Conservation (phyloP, 2,329 filamentous ascomycete genomes). For the Diplodia sapinea region DNA sequence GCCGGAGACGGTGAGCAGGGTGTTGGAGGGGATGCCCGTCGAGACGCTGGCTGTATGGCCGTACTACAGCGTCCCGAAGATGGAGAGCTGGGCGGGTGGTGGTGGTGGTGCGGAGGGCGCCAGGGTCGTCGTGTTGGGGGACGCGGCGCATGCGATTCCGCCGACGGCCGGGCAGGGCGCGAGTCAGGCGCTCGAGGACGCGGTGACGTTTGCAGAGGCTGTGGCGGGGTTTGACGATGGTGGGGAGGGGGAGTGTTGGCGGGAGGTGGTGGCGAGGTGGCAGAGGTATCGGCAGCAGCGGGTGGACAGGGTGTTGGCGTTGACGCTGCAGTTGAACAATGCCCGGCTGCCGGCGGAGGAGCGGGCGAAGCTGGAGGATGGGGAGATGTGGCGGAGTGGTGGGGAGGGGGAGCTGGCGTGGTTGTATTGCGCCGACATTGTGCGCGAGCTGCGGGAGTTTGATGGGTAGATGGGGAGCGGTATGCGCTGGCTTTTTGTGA, state of each 20-base stretch:
- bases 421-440: constrained; percentile 35
- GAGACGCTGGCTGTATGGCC: constrained; percentile 37
- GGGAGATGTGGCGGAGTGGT: constrained; percentile 34
- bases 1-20: constrained; percentile 34
- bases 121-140: constrained; percentile 36
- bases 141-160: constrained; percentile 38
- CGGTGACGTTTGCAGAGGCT: constrained; percentile 62
- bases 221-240: background rate
- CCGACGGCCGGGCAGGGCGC: constrained; percentile 53
- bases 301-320: constrained; percentile 54
- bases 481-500: no score
- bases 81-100: constrained; percentile 34
- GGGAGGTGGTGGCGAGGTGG: constrained; percentile 46
- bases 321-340: constrained; percentile 58
- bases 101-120: background rate
- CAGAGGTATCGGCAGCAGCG: constrained; percentile 56
- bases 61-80: constrained; percentile 36
- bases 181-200: constrained; percentile 70
- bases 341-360: constrained; percentile 52
- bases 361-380: constrained; percentile 35
- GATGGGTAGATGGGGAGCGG: background rate
- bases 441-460: constrained; percentile 31
- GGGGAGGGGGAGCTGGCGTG: constrained; percentile 35
- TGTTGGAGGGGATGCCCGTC: constrained; percentile 33
- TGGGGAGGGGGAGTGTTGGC: background rate